phyloP scores from a whole-genome alignment of 2,329 filamentous ascomycete genomes.

The Capronia coronata region DNA sequence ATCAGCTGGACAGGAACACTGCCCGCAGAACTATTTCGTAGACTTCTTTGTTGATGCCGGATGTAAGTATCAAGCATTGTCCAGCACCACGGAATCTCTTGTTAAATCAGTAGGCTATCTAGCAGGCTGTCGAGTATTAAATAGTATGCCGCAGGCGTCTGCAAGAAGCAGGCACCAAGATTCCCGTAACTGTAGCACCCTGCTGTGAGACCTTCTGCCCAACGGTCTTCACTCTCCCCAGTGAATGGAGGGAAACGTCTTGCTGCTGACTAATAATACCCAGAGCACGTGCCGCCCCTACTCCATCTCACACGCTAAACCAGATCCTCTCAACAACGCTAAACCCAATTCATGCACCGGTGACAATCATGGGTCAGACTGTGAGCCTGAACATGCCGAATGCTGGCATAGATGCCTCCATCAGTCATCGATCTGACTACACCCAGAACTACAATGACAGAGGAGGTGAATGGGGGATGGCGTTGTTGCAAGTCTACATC shows the following conservation, averaged over 20 bases:
- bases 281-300: not conserved
- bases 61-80: no score
- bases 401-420: not conserved
- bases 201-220: no score
- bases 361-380: not conserved
- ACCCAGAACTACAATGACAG: not conserved
- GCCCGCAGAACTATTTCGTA: no score
- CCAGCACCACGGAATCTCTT: no score
- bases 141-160: no score
- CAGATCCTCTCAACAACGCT: not conserved
- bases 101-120: no score
- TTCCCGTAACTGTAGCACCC: no score
- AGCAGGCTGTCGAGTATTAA: no score
- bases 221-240: no score
- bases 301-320: not conserved
- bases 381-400: not conserved
- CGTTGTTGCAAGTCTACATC: slow-evolving; percentile 80
- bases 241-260: not conserved
- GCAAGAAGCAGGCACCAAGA: no score
- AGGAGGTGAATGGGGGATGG: slow-evolving; percentile 50
- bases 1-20: no score
- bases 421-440: not conserved
- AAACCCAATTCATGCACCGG: not conserved
- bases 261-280: not conserved
- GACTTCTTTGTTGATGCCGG: no score